Base-by-base conservation (phyloP, 108 stramenopile genomes). In the Discostella stelligeroides region DNA sequence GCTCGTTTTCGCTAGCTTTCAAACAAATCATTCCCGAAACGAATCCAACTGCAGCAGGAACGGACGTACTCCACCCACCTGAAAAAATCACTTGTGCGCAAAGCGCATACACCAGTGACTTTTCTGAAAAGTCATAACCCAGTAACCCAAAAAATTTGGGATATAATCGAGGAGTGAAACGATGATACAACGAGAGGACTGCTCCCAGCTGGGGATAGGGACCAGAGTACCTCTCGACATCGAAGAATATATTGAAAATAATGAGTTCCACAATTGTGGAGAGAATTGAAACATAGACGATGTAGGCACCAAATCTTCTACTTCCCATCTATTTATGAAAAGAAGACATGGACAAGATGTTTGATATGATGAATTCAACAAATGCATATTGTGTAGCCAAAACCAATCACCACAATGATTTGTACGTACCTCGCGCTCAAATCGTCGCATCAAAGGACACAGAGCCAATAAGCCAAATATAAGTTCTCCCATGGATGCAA, bases 101-200 rank as follows among this genome's bases (percentile, higher is more conserved):
- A 48, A 88, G 79, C 10, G 73, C 37, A 63, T 84, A 86, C 0
- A 37, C 58, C 49, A 93, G 59, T 10, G 85, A 57, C 72, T 90
- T 90, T 79, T 93, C 92, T 29, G 84, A 85, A 63, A 88, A 85
- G 27, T 82, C 43, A 13, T 86, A 72, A 1, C 91, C 91, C 53
- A 86, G 62, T 9, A 82, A 45, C 2, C 80, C 75, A 40, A 84
- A 68, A 72, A 90, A 93, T 51, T 81, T 66, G 10, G 92, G 92
- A 74, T 93, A 70, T 56, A 90, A 53, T 49, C 92, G 66, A 10
- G 89, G 92, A 17, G 84, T 80, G 60, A 77, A 90, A 10, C 24
- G 27, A 46, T 84, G 76, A 65, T 73, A 90, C 68, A 88, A 77
- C 57, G 68, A 71, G 41, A 87, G 43, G 1, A 87, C 45, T 18